Conservation (phyloP, 2,329 filamentous ascomycete species). For the Colletotrichum musicola region DNA sequence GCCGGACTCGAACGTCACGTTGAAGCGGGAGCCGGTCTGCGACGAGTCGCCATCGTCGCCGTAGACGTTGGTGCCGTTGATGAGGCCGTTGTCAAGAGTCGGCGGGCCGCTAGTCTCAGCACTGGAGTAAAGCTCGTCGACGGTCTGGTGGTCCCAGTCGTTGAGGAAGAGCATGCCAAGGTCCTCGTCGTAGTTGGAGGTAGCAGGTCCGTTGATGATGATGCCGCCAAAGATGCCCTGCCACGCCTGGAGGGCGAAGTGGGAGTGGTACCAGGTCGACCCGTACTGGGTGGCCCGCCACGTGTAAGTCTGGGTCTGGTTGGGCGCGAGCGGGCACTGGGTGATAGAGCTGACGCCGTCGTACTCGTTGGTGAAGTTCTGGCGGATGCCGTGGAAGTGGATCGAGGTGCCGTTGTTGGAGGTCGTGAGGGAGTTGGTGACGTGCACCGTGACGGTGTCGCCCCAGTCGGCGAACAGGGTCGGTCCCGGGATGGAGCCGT, state of each 20-base stretch:
- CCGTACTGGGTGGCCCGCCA: conserved; percentile 69
- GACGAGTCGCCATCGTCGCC: conserved; percentile 43
- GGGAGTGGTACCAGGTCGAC: conserved; percentile 71
- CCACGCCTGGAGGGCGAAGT: conserved; percentile 62
- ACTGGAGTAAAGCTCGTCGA: conserved; percentile 51
- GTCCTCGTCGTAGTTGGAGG: conserved; percentile 72
- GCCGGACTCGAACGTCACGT: conserved; percentile 55
- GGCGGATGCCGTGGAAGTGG: conserved; percentile 74
- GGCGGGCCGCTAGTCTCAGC: conserved; percentile 50
- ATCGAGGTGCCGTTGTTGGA: conserved; percentile 70
- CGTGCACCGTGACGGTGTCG: conserved; percentile 61
- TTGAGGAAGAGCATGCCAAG: conserved; percentile 69
- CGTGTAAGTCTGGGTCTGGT: conserved; percentile 66
- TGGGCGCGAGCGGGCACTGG: conserved; percentile 65
- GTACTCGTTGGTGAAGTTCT: conserved; percentile 64
- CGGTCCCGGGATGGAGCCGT: conserved; percentile 71
- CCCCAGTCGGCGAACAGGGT: conserved; percentile 67
- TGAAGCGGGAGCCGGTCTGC: conserved; percentile 49
- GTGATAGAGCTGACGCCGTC: conserved; percentile 68
- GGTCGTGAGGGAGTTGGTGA: conserved; percentile 61
- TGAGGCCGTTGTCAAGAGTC: conserved; percentile 58
- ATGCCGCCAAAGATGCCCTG: conserved; percentile 72
- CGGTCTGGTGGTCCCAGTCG: conserved; percentile 67
- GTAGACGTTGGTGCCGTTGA: conserved; percentile 58
- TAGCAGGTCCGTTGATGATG: conserved; percentile 71